phyloP scores from a whole-genome alignment of 352 stramenopile genomes.

The Discostella stelligera region DNA sequence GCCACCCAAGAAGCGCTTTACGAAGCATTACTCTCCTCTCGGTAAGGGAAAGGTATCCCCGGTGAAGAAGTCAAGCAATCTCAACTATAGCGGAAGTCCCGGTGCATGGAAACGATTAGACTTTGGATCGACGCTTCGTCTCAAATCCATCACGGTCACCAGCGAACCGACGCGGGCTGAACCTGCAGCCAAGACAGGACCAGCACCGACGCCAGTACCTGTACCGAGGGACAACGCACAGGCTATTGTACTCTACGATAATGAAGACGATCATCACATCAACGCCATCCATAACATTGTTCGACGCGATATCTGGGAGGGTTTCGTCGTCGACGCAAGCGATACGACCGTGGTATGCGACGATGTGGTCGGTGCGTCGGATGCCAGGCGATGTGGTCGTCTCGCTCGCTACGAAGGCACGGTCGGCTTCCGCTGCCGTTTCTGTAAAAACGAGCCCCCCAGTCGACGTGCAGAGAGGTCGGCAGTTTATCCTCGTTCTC shows the following conservation, averaged over 20 bases:
- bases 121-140: neutral
- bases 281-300: slow-evolving; percentile 19
- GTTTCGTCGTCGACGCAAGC: slow-evolving; percentile 23
- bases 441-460: slow-evolving; percentile 16
- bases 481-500: slow-evolving; percentile 18
- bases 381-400: slow-evolving; percentile 8
- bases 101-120: slow-evolving; percentile 6
- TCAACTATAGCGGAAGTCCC: neutral
- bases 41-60: neutral
- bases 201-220: neutral
- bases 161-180: neutral
- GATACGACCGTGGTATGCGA: neutral
- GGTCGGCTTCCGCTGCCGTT: slow-evolving; percentile 25
- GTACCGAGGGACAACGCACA: neutral
- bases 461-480: slow-evolving; percentile 7
- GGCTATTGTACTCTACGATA: slow-evolving; percentile 14
- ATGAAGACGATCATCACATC: slow-evolving; percentile 18
- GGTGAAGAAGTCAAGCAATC: slow-evolving; percentile 18
- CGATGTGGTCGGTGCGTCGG: neutral
- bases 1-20: slow-evolving; percentile 12
- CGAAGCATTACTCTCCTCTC: neutral
- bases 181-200: neutral
- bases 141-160: slow-evolving; percentile 1
- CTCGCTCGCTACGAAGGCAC: slow-evolving; percentile 27
- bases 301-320: slow-evolving; percentile 13